Conservation (phyloP, 352 stramenopile genomes). For the Phytophthora cactorum region DNA sequence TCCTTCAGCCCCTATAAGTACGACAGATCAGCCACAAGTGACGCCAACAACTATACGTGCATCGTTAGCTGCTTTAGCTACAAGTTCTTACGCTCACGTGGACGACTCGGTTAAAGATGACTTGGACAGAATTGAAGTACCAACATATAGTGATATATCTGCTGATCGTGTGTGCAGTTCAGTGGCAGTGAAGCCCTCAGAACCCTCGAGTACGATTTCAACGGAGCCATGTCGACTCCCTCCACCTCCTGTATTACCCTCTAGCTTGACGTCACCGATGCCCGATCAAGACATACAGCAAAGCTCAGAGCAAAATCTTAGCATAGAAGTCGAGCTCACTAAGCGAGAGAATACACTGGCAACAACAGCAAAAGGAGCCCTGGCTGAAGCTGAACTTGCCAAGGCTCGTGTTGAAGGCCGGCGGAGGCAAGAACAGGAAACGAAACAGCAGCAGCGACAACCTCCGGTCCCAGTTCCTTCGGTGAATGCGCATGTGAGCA, state of each 20-base stretch:
- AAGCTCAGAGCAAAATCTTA: not conserved
- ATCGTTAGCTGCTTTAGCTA: not conserved
- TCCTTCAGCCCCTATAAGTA: conserved; percentile 2
- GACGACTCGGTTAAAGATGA: not conserved
- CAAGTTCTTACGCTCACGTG: not conserved
- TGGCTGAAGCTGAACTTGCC: conserved; percentile 74
- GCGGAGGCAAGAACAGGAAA: conserved; percentile 61
- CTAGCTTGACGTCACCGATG: not conserved
- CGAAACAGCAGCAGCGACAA: conserved; percentile 43
- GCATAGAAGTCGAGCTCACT: not conserved
- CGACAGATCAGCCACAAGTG: not conserved
- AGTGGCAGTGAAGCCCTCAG: conserved; percentile 7
- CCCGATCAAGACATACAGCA: conserved; percentile 2
- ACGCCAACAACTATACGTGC: not conserved
- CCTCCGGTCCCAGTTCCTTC: not conserved
- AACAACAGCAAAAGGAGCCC: conserved; percentile 59
- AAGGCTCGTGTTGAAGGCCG: conserved; percentile 69
- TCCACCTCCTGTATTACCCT: conserved; percentile 1
- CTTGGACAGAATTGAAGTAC: not conserved
- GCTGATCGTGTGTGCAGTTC: conserved; percentile 7
- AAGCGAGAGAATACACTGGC: conserved; percentile 50
- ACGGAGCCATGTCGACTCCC: not conserved
- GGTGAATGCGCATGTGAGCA: not conserved
- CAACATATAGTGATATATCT: conserved; percentile 1
- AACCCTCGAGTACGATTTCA: not conserved